Evolutionary conservation across 805 yeast genomes (phyloP).

Genomic region (Candida bentonensis): DNA sequence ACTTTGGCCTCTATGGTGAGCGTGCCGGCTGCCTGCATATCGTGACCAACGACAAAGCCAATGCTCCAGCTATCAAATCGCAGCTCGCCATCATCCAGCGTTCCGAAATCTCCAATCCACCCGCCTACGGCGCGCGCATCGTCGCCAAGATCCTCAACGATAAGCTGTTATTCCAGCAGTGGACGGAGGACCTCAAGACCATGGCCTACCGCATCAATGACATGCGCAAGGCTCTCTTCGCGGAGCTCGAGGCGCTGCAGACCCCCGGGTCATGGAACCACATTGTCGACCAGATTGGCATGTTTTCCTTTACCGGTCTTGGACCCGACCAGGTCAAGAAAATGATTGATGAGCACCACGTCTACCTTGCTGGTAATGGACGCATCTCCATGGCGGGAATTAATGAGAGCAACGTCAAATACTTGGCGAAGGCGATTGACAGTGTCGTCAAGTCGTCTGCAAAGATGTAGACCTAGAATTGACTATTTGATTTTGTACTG

Average conservation of each 20-base stretch:
- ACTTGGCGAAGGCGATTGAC: constrained; percentile 71
- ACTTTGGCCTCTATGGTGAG: constrained; percentile 92
- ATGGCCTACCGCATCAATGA: constrained; percentile 70
- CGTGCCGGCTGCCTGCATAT: constrained; percentile 74
- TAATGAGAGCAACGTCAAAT: constrained; percentile 60
- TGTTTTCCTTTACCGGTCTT: constrained; percentile 90
- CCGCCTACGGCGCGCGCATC: constrained; percentile 84
- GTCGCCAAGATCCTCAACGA: constrained; percentile 64
- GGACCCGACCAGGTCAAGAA: constrained; percentile 51
- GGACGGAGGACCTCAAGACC: constrained; percentile 67
- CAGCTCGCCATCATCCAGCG: constrained; percentile 75
- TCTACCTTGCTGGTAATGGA: constrained; percentile 71
- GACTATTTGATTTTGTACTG: no score
- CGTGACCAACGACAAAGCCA: constrained; percentile 34
- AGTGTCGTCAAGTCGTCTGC: constrained; percentile 32
- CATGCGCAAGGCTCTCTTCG: constrained; percentile 54
- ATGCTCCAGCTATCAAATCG: constrained; percentile 43
- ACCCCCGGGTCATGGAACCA: constrained; percentile 71
- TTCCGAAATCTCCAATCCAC: constrained; percentile 86
- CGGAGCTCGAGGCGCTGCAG: constrained; percentile 40
- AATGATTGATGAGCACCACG: constrained; percentile 61
- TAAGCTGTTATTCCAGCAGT: constrained; percentile 45
- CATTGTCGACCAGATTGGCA: constrained; percentile 79
- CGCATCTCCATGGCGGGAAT: constrained; percentile 92
- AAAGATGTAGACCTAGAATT: no score